Percentiles rank a stretch among this genome's conserved stretches.
These are phyloP conservation scores for Kodamaea anthophila DNA, from an alignment of 1,139 yeast species.

Conservation along the genomic window DNA sequence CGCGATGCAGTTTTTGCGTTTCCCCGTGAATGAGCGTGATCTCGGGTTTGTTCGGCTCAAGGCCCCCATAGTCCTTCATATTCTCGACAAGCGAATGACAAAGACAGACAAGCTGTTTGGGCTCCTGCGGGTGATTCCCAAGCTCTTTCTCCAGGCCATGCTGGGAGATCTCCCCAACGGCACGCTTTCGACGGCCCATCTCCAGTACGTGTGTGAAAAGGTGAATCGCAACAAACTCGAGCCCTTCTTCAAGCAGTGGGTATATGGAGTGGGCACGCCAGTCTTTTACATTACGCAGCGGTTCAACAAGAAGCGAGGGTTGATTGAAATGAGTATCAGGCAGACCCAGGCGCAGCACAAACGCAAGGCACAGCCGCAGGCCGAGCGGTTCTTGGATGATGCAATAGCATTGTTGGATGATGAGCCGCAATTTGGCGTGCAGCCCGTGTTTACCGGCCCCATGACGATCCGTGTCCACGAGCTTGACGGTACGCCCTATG, in stretches of 20 bases:
- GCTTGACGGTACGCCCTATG: slow-evolving; percentile 99
- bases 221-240: slow-evolving; percentile 86
- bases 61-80: slow-evolving; percentile 79
- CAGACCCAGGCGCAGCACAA: slow-evolving; percentile 75
- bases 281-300: slow-evolving; percentile 81
- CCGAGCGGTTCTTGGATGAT: slow-evolving; percentile 40
- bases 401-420: slow-evolving; percentile 38
- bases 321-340: slow-evolving; percentile 89
- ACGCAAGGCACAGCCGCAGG: slow-evolving; percentile 26
- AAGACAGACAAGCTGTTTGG: slow-evolving; percentile 95
- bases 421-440: slow-evolving; percentile 33
- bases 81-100: slow-evolving; percentile 88
- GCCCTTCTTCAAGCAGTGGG: slow-evolving; percentile 88
- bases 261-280: slow-evolving; percentile 85
- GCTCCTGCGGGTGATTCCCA: slow-evolving; percentile 83
- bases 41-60: slow-evolving; percentile 65
- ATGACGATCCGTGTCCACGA: slow-evolving; percentile 97
- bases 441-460: slow-evolving; percentile 75
- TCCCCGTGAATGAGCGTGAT: slow-evolving; percentile 63
- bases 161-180: slow-evolving; percentile 85
- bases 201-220: slow-evolving; percentile 88
- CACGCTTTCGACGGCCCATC: slow-evolving; percentile 74
- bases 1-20: slow-evolving; percentile 57
- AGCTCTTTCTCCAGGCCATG: slow-evolving; percentile 88
- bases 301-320: slow-evolving; percentile 88